Conservation (phyloP, 352 stramenopile species). For the Phytophthora fragariae region DNA sequence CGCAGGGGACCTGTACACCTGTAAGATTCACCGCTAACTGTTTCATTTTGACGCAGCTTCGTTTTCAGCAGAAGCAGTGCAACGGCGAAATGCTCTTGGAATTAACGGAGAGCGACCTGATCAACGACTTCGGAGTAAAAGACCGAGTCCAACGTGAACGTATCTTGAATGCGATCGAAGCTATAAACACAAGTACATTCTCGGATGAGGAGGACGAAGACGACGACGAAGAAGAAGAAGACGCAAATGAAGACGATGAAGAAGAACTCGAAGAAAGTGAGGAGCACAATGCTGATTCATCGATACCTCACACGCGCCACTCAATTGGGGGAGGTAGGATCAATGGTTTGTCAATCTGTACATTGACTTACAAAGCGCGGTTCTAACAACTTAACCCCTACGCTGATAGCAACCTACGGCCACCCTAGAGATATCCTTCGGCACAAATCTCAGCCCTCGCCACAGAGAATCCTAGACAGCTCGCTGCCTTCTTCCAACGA, state of each 20-base stretch:
- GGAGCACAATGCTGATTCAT: slow-evolving; percentile 5
- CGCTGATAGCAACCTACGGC: slow-evolving; percentile 26
- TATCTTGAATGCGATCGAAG: slow-evolving; percentile 80
- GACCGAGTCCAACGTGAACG: slow-evolving; percentile 71
- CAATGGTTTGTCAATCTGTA: background rate
- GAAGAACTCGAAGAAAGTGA: slow-evolving; percentile 40
- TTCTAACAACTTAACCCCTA: background rate
- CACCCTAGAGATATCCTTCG: slow-evolving; percentile 55
- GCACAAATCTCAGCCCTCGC: slow-evolving; percentile 51
- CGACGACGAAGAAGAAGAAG: slow-evolving; percentile 46
- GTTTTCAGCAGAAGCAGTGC: slow-evolving; percentile 73
- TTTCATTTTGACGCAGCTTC: slow-evolving; percentile 41
- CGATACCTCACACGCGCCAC: slow-evolving; percentile 11
- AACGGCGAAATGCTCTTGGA: slow-evolving; percentile 77
- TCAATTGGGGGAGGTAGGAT: slow-evolving; percentile 30
- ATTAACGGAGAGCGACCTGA: slow-evolving; percentile 76
- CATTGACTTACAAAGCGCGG: background rate
- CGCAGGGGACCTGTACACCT: background rate
- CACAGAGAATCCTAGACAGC: slow-evolving; percentile 29
- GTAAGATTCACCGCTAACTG: background rate
- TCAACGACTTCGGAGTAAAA: slow-evolving; percentile 80
- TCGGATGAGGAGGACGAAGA: slow-evolving; percentile 70
- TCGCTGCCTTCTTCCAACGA: slow-evolving; percentile 61
- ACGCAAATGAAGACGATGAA: slow-evolving; percentile 41
- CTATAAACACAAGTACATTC: slow-evolving; percentile 76